Evolutionary conservation across 2,329 filamentous ascomycete genomes (phyloP), one percentile per base, ranked within the genome.

Genomic region (Epichloe bromicola): DNA sequence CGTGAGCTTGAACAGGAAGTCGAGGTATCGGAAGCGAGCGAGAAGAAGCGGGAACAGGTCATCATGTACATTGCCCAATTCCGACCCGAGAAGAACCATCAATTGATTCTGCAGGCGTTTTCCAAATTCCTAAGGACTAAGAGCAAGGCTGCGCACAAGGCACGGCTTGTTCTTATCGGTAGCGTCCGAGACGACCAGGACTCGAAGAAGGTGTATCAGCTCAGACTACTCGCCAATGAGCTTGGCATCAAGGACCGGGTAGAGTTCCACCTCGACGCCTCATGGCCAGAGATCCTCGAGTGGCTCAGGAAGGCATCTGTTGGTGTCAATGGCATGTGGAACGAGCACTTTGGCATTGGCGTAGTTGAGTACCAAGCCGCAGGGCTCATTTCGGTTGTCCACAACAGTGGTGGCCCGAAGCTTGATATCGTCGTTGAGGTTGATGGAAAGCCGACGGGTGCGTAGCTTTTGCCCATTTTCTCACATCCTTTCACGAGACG

Each of bases 281-380:
- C 86, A 26, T 98, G 91, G 89, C 81, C 86, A 3, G 80, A 88
- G 58, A 87, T 98, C 49, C 74, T 96, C 10, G 77, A 85, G 34
- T 89, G 87, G 79, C 73, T 97, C 54, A 73, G 80, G 49, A 81
- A 74, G 55, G 83, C 86, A 4, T 91, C 82, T 17, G 79, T 98
- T 2, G 93, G 93, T 47, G 89, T 95, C 33, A 98, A 98, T 60
- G 88, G 86, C 61, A 98, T 98, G 93, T 98, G 93, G 91, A 97
- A 96, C 65, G 93, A 98, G 70, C 93, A 98, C 67, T 98, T 98
- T 65, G 93, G 93, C 20, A 98, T 98, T 53, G 93, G 93, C 1
- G 90, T 97, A 15, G 93, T 98, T 40, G 93, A 98, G 72, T 98
- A 97, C 64, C 90, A 97, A 65, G 93, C 93, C 4, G 93, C 93